Conservation (phyloP, 1,139 yeast genomes). For the Meyerozyma elateridarum region DNA sequence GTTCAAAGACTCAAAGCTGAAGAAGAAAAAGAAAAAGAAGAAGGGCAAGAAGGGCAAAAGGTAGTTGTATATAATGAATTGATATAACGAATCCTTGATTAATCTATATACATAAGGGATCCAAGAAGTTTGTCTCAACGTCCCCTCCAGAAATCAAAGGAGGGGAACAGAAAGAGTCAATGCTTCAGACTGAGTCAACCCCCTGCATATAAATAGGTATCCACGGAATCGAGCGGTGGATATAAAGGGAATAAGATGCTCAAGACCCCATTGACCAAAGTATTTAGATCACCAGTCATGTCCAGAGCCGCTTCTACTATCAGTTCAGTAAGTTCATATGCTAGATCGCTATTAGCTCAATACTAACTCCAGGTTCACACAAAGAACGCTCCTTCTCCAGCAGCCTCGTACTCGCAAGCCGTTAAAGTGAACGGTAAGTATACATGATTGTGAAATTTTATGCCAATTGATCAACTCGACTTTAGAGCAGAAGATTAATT, state of each 20-base stretch:
- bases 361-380: conserved; percentile 54
- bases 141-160: no score
- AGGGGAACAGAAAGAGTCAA: no score
- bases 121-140: no score
- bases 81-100: no score
- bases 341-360: neutral
- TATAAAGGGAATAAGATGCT: conserved; percentile 20
- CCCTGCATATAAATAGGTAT: no score
- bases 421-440: conserved; percentile 73
- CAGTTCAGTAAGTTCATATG: conserved; percentile 15
- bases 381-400: conserved; percentile 86
- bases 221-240: no score
- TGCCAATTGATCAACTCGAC: no score
- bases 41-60: conserved; percentile 10
- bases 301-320: conserved; percentile 16
- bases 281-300: no score
- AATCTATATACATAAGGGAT: no score
- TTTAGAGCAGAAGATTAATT: no score
- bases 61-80: conserved; percentile 6
- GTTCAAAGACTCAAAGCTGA: conserved; percentile 18
- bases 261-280: conserved; percentile 17
- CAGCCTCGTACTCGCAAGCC: conserved; percentile 93
- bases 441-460: conserved; percentile 1
- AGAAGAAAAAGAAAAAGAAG: conserved; percentile 23
- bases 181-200: no score